These are phyloP conservation scores for Aspergillus heteromorphus DNA, from an alignment of 495 filamentous ascomycete species.

Conservation along the genomic window DNA sequence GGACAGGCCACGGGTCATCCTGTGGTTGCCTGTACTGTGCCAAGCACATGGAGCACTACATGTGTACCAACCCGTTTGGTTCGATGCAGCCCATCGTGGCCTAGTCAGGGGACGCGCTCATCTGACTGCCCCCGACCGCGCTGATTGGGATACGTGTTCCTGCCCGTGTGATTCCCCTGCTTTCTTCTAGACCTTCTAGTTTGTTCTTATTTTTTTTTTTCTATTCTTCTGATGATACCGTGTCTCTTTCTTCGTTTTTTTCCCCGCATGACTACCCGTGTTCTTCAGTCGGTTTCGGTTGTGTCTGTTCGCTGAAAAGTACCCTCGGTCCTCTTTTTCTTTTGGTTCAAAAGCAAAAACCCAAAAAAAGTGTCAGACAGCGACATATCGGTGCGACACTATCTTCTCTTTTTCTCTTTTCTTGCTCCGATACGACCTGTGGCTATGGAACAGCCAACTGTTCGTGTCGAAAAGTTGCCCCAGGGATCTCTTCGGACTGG, in stretches of 20 bases:
- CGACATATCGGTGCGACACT: constrained; percentile 23
- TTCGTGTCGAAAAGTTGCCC: constrained; percentile 16
- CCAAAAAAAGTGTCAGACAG: constrained; percentile 33
- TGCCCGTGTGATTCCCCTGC: constrained; percentile 12
- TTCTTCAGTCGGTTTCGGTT: constrained; percentile 21
- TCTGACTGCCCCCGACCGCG: background rate
- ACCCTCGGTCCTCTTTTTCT: constrained; percentile 21
- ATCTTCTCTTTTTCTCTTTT: constrained; percentile 6
- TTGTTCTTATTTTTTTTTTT: constrained; percentile 25
- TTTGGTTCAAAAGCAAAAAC: constrained; percentile 23
- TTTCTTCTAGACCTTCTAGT: constrained; percentile 28
- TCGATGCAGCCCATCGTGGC: constrained; percentile 53
- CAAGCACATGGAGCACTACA: constrained; percentile 59
- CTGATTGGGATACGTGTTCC: constrained; percentile 4
- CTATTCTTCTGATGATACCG: constrained; percentile 33
- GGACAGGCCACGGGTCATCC: constrained; percentile 56
- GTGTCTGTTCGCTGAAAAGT: constrained; percentile 32
- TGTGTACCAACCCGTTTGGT: constrained; percentile 54
- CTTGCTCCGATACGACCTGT: constrained; percentile 15
- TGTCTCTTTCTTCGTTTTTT: constrained; percentile 27
- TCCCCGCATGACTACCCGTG: constrained; percentile 30
- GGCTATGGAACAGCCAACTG: constrained; percentile 9
- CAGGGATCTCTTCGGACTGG: constrained; percentile 10
- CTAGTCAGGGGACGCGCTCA: constrained; percentile 17
- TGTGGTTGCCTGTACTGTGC: constrained; percentile 66